A percentile compares a stretch with the other conserved stretches of the same genome.
phyloP scores from a whole-genome alignment of 2,329 filamentous ascomycete species.

The Parafenestella ontariensis region DNA sequence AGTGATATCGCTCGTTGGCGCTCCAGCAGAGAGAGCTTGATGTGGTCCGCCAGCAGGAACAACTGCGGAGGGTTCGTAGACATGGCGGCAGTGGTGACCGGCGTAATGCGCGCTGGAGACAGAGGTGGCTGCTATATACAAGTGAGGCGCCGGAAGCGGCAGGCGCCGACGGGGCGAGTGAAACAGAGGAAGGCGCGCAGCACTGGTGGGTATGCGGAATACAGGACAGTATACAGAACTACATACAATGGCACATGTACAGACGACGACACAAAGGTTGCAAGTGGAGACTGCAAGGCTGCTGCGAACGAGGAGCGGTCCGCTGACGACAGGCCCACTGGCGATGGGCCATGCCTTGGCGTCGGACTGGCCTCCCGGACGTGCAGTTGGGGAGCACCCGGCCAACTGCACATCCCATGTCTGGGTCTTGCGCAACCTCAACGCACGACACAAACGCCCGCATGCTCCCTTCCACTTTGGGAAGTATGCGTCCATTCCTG shows the following conservation, averaged over 20 bases:
- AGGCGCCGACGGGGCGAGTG: slow-evolving; percentile 1
- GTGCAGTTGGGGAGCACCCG: background rate
- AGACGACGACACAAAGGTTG: background rate
- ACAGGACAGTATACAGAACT: background rate
- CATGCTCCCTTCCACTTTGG: slow-evolving; percentile 21
- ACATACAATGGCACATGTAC: background rate
- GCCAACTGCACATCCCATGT: slow-evolving; percentile 17
- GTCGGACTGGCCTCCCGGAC: background rate
- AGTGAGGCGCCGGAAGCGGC: slow-evolving; percentile 5
- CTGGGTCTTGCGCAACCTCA: slow-evolving; percentile 31
- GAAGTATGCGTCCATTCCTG: slow-evolving; percentile 32
- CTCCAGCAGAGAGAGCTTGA: slow-evolving; percentile 94
- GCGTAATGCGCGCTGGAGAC: slow-evolving; percentile 3
- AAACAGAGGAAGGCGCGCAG: slow-evolving; percentile 1
- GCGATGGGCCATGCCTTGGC: background rate
- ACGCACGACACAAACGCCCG: slow-evolving; percentile 9
- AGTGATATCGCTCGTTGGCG: slow-evolving; percentile 84
- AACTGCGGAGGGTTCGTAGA: slow-evolving; percentile 71
- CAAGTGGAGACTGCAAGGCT: slow-evolving; percentile 14
- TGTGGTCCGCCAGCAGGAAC: slow-evolving; percentile 91
- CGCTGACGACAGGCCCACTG: slow-evolving; percentile 17
- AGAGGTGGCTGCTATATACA: slow-evolving; percentile 3
- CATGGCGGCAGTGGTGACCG: slow-evolving; percentile 28
- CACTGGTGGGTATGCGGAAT: background rate
- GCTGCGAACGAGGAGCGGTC: slow-evolving; percentile 19